Percentiles rank a stretch among this genome's conserved stretches.
Conservation (phyloP, 2,329 filamentous ascomycete genomes). For the Aspergillus texensis region DNA sequence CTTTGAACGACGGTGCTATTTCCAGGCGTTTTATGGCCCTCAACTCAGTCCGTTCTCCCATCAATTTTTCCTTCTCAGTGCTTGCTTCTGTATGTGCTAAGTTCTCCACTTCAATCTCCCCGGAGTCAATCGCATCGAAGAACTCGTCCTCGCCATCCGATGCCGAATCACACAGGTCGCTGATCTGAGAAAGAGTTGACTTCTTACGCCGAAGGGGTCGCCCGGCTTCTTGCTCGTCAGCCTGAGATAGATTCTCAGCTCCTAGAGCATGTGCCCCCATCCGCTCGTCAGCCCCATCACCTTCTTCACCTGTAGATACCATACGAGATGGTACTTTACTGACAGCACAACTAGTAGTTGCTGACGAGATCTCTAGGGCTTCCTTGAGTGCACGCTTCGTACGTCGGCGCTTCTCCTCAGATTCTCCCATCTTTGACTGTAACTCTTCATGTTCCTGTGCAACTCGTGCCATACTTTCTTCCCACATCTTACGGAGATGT, state of each 20-base stretch:
- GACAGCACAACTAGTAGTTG: conserved; percentile 42
- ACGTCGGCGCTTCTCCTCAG: conserved; percentile 83
- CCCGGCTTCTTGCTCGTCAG: conserved; percentile 9
- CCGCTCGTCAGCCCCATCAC: conserved; percentile 40
- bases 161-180: conserved; percentile 73
- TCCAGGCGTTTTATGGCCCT: conserved; percentile 59
- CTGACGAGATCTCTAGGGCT: conserved; percentile 66
- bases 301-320: conserved; percentile 38
- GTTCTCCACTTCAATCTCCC: conserved; percentile 74
- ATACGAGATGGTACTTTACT: conserved; percentile 32
- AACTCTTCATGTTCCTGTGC: conserved; percentile 91
- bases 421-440: conserved; percentile 83
- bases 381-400: conserved; percentile 90
- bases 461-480: conserved; percentile 98
- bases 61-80: conserved; percentile 52
- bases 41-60: conserved; percentile 41
- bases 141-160: conserved; percentile 84
- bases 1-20: conserved; percentile 77
- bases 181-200: conserved; percentile 67
- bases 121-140: conserved; percentile 94
- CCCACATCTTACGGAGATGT: conserved; percentile 93
- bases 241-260: conserved; percentile 14
- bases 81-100: conserved; percentile 56
- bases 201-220: conserved; percentile 60
- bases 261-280: conserved; percentile 24